A percentile compares a stretch with the other conserved stretches of the same genome.
phyloP scores from a whole-genome alignment of 805 yeast genomes.

The Myxozyma nipponensis region DNA sequence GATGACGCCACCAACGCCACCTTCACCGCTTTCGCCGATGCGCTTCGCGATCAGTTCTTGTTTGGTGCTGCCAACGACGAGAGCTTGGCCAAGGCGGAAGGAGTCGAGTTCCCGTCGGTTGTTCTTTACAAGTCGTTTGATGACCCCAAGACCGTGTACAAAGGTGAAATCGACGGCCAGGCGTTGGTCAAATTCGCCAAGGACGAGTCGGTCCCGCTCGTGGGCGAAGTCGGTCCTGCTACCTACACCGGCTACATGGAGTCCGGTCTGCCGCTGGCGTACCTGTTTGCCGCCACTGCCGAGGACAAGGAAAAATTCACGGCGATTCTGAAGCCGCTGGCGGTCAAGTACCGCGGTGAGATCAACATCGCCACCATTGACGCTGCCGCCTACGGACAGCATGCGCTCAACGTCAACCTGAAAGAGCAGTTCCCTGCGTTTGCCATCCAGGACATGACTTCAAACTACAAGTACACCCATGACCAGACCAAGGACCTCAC shows the following conservation, averaged over 20 bases:
- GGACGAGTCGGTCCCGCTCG: slow-evolving; percentile 69
- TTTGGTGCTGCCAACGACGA: slow-evolving; percentile 52
- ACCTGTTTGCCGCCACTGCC: slow-evolving; percentile 72
- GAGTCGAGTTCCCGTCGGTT: slow-evolving; percentile 45
- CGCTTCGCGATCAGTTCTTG: slow-evolving; percentile 57
- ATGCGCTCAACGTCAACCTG: slow-evolving; percentile 81
- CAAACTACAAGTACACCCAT: slow-evolving; percentile 74
- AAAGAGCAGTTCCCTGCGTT: slow-evolving; percentile 84
- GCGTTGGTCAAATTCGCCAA: slow-evolving; percentile 49
- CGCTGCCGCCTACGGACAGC: slow-evolving; percentile 74
- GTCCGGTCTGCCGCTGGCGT: slow-evolving; percentile 74
- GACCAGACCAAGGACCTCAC: slow-evolving; percentile 55
- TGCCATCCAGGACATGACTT: slow-evolving; percentile 69
- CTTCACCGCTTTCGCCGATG: slow-evolving; percentile 59
- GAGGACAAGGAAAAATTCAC: slow-evolving; percentile 60
- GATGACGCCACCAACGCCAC: slow-evolving; percentile 52
- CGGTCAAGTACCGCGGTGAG: slow-evolving; percentile 72
- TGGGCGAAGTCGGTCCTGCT: slow-evolving; percentile 81
- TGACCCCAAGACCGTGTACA: slow-evolving; percentile 35
- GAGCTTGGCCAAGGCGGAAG: slow-evolving; percentile 41
- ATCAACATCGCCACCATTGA: slow-evolving; percentile 86
- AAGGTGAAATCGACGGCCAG: slow-evolving; percentile 36
- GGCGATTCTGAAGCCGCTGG: slow-evolving; percentile 55
- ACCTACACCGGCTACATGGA: slow-evolving; percentile 73
- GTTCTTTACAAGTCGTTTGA: slow-evolving; percentile 42